Percentiles rank a stretch among this genome's conserved stretches.
phyloP scores from a whole-genome alignment of 129 eudicot genomes.

The Sambucus nigra region DNA sequence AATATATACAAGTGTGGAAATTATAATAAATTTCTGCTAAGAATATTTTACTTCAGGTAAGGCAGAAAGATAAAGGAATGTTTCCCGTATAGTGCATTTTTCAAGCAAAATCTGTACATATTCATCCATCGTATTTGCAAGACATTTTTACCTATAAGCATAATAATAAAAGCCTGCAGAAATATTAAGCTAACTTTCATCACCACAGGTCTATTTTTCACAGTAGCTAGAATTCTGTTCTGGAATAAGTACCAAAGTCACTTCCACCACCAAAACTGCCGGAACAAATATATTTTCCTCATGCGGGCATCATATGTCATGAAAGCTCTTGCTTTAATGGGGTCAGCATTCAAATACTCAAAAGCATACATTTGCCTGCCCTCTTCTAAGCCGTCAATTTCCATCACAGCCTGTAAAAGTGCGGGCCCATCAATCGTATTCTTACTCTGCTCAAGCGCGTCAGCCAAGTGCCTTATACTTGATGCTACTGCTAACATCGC shows the following conservation, averaged over 20 bases:
- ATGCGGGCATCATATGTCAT: conserved; percentile 9
- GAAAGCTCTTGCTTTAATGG: conserved; percentile 12
- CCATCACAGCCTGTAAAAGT: conserved; percentile 9
- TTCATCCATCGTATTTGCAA: background rate
- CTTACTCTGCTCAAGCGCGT: conserved; percentile 9
- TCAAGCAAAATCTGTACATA: background rate
- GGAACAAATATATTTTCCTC: conserved; percentile 12
- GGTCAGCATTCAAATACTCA: conserved; percentile 11
- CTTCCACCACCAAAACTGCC: conserved; percentile 17
- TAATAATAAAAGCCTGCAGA: background rate
- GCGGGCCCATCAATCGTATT: background rate
- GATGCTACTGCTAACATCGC: conserved; percentile 6
- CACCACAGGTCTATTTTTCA: background rate
- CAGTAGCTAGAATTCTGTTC: conserved; percentile 13
- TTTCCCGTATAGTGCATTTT: background rate
- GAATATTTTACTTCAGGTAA: no score
- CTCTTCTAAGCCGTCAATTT: conserved; percentile 8
- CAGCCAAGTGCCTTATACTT: conserved; percentile 9
- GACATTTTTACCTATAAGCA: no score
- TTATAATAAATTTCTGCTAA: no score
- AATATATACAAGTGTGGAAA: no score
- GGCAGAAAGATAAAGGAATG: background rate
- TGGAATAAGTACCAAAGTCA: background rate
- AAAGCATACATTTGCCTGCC: conserved; percentile 11
- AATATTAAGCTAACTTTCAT: background rate